A percentile compares a stretch with the other conserved stretches of the same genome.
These are phyloP conservation scores for Alternaria infectoria DNA, from an alignment of 2,329 filamentous ascomycete genomes.

Conservation along the genomic window DNA sequence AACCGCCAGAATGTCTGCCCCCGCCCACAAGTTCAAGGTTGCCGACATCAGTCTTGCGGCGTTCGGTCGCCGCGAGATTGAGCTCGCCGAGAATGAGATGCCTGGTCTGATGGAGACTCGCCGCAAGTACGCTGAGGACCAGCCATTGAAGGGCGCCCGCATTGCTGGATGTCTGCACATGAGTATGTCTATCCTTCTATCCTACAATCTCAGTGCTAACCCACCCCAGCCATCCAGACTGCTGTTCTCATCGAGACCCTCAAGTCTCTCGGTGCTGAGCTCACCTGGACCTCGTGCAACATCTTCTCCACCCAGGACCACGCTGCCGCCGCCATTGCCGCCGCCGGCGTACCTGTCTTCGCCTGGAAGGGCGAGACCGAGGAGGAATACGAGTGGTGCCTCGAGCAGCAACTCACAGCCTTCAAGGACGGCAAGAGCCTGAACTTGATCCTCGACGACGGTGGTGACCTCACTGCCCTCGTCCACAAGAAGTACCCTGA, in stretches of 20 bases:
- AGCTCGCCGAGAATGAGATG: constrained; percentile 92
- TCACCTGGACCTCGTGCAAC: constrained; percentile 99
- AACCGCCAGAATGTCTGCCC: constrained; percentile 67
- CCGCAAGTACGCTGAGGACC: constrained; percentile 86
- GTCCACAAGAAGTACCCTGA: constrained; percentile 99
- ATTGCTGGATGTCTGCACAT: constrained; percentile 99
- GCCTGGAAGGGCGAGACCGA: constrained; percentile 93
- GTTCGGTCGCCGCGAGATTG: constrained; percentile 98
- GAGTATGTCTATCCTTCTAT: constrained; percentile 62
- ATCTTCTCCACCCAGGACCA: constrained; percentile 99
- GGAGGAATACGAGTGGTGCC: constrained; percentile 99
- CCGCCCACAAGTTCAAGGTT: constrained; percentile 96
- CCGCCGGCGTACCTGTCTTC: constrained; percentile 86
- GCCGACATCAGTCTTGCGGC: constrained; percentile 95
- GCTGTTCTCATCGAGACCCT: constrained; percentile 99
- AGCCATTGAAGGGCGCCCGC: constrained; percentile 91
- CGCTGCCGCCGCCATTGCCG: constrained; percentile 96
- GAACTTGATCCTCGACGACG: constrained; percentile 99
- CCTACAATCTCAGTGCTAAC: constrained; percentile 14
- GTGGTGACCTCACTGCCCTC: constrained; percentile 93
- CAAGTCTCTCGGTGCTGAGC: constrained; percentile 90
- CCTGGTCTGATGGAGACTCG: constrained; percentile 97
- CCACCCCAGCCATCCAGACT: constrained; percentile 81
- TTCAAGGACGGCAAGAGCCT: constrained; percentile 98
- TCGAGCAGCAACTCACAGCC: constrained; percentile 95